Evolutionary conservation across 805 yeast genomes (phyloP), one percentile per base, ranked within the genome.

Genomic region (Zygotorulaspora danielsina): DNA sequence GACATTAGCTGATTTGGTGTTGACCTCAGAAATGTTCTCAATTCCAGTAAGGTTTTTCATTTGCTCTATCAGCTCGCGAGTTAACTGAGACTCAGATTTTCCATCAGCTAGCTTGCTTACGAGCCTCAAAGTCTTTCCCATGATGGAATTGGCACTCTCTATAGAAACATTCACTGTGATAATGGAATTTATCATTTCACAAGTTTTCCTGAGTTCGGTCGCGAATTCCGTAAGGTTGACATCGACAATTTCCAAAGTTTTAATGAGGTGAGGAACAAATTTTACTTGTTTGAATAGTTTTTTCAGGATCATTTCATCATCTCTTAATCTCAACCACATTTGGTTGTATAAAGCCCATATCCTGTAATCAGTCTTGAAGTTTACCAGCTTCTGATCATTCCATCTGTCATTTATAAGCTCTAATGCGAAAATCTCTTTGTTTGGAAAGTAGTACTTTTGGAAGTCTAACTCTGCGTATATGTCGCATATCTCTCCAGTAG

Each of bases 371-470:
- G 41, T 54, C 49, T 71, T 77, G 66, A 78, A 78, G 5, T 53
- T 45, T 2, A 57, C 45, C n/a, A 59, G 55, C 32, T 68, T 69
- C 7, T 47, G 44, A 40, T 78, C 84, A 41, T 73, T 72, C 51
- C 82, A 57, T 39, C 88, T 65, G 52, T 81, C 86, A 36, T 76
- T 67, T 1, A 82, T 44, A 22, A 83, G 63, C 34, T 79, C 84
- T 35, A 81, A 65, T 3, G 81, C 61, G 46, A 83, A 83, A 1
- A 60, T 53, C 17, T 71, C 70, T 38, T 64, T 64, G 41, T 78
- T 73, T 6, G 88, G 89, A 10, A 83, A 67, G 39, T 66, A 70
- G 2, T 76, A 65, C 0, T 38, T 55, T 38, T 42, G 57, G 57
- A 66, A 15, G 75, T 54, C 20, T 69, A 60, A 25, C 50, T 51